Evolutionary conservation across 768 basidiomycete species (phyloP).

Genomic region (Tephrocybe sp.): DNA sequence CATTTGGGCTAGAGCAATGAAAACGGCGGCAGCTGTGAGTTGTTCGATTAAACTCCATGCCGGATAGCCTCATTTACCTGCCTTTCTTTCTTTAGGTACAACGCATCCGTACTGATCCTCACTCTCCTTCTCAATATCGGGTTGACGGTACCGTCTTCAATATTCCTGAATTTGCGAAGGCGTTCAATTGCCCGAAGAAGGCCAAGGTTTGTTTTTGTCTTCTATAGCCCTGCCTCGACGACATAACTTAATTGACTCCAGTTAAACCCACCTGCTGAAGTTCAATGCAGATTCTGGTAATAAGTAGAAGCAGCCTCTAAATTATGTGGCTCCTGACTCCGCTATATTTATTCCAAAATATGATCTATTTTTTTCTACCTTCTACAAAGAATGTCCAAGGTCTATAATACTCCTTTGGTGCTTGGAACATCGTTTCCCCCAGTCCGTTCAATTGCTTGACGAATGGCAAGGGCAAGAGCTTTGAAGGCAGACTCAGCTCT

Average conservation of each 20-base stretch:
- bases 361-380: conserved; percentile 9
- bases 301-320: conserved; percentile 22
- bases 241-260: conserved; percentile 22
- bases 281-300: conserved; percentile 81
- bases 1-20: conserved; percentile 84
- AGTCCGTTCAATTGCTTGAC: conserved; percentile 89
- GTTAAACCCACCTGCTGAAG: conserved; percentile 81
- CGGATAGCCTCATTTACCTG: background rate
- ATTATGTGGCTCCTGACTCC: background rate
- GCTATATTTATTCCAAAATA: conserved; percentile 8
- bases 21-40: conserved; percentile 72
- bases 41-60: background rate
- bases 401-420: conserved; percentile 87
- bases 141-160: conserved; percentile 87
- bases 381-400: background rate
- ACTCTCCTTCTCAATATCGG: conserved; percentile 77
- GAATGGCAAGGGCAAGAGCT: conserved; percentile 91
- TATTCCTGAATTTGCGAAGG: conserved; percentile 83
- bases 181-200: conserved; percentile 76
- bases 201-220: conserved; percentile 63
- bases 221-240: background rate
- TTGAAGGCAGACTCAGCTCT: conserved; percentile 99
- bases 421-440: conserved; percentile 91
- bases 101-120: conserved; percentile 84
- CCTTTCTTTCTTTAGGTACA: conserved; percentile 48